Evolutionary conservation across 345 rosid species (phyloP).

Genomic region (Trapa incisa): DNA sequence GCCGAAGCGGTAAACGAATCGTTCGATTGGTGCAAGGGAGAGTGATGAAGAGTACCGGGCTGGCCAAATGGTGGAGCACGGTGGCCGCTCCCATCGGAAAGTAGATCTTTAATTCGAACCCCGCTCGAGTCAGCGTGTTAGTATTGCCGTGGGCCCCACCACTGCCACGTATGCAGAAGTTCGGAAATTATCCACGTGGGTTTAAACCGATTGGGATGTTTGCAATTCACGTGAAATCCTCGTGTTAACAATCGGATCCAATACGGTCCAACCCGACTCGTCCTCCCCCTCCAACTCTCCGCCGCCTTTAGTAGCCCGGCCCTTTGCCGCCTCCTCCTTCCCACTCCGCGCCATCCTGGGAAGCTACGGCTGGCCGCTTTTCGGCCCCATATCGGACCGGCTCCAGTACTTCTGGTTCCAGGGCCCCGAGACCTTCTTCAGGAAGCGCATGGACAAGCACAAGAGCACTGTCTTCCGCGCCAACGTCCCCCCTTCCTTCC

Average conservation of each 20-base stretch:
- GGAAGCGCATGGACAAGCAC: conserved; percentile 50
- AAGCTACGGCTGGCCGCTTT: conserved; percentile 71
- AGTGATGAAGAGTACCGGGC: conserved; percentile 12
- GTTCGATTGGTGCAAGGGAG: conserved; percentile 2
- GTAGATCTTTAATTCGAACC: neutral
- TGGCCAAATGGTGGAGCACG: conserved; percentile 17
- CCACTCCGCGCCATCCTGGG: conserved; percentile 67
- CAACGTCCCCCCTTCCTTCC: conserved; percentile 69
- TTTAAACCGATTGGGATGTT: neutral
- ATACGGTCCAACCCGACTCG: no score
- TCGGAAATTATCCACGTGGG: neutral
- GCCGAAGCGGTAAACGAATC: conserved; percentile 11
- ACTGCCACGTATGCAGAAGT: neutral
- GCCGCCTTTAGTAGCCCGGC: conserved; percentile 3
- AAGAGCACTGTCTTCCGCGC: conserved; percentile 80
- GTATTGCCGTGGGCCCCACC: neutral
- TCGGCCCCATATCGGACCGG: conserved; percentile 70
- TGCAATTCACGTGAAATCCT: no score
- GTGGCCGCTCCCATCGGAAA: conserved; percentile 26
- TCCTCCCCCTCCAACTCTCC: conserved; percentile 15
- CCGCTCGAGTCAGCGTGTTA: neutral
- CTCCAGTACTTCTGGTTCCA: conserved; percentile 95
- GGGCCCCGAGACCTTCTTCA: conserved; percentile 74
- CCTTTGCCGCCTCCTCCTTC: conserved; percentile 14
- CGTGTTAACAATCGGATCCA: no score